Conservation (phyloP, 805 yeast species). For the Kazachstania viticola region DNA sequence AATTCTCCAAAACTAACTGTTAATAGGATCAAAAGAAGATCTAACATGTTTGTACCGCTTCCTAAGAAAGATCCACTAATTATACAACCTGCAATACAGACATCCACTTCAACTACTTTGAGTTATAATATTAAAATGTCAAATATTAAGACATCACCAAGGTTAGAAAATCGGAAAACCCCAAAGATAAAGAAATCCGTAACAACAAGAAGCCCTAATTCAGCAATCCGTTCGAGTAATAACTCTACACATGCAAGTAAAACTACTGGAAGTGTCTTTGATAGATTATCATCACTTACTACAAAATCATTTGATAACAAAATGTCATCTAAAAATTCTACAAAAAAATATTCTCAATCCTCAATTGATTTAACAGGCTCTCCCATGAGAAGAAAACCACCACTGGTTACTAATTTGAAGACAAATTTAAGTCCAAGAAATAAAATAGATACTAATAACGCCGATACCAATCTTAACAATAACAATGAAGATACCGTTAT, state of each 20-base stretch:
- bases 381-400: constrained; percentile 17
- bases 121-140: not conserved
- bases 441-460: constrained; percentile 11
- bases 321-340: constrained; percentile 5
- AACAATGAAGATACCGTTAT: too few relatives aligned
- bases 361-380: constrained; percentile 22
- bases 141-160: not conserved
- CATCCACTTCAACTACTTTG: not conserved
- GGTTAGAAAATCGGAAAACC: not conserved
- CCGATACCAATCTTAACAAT: too few relatives aligned
- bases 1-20: constrained; percentile 3
- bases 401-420: constrained; percentile 3
- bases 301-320: constrained; percentile 25
- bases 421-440: constrained; percentile 1
- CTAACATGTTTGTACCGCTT: constrained; percentile 26
- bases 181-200: not conserved
- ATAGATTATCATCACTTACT: constrained; percentile 19
- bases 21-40: constrained; percentile 14
- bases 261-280: constrained; percentile 18
- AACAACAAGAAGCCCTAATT: too few relatives aligned
- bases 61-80: constrained; percentile 26
- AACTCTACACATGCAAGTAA: constrained; percentile 1
- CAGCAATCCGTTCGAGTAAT: constrained; percentile 1
- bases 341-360: constrained; percentile 9
- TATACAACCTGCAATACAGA: constrained; percentile 5